Evolutionary conservation across 2,329 filamentous ascomycete species (phyloP).

Genomic region (Ophiostoma piceae): DNA sequence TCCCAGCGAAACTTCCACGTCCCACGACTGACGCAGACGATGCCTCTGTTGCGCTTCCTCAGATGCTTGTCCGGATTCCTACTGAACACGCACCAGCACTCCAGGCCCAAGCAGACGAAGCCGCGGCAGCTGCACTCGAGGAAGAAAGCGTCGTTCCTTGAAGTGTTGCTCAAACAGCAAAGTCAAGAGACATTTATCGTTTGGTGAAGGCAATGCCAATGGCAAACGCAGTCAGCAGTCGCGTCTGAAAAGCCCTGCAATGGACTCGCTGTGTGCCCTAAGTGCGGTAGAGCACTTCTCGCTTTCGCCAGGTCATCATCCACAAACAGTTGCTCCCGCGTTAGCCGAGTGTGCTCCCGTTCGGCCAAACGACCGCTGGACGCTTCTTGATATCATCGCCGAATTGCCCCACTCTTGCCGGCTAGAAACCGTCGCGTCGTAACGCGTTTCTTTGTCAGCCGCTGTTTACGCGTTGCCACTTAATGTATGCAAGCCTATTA

Average conservation of each 20-base stretch:
- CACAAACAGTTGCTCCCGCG: not conserved
- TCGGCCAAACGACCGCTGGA: not conserved
- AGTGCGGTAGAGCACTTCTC: not conserved
- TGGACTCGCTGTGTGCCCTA: not conserved
- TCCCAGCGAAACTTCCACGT: slow-evolving; percentile 62
- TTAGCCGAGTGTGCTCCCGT: slow-evolving; percentile 1
- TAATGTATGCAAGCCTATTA: not conserved
- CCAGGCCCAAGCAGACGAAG: slow-evolving; percentile 55
- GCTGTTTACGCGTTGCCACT: slow-evolving; percentile 12
- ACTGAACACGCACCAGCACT: slow-evolving; percentile 67
- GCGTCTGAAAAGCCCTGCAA: not conserved
- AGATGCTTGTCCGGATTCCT: slow-evolving; percentile 78
- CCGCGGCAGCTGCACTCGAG: slow-evolving; percentile 44
- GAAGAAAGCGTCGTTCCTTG: slow-evolving; percentile 23
- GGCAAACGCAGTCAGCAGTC: not conserved
- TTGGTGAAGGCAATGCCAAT: not conserved
- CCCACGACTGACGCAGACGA: slow-evolving; percentile 45
- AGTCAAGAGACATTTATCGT: not conserved
- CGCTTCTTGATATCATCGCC: not conserved
- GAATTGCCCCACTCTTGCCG: not conserved
- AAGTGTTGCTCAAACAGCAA: not conserved
- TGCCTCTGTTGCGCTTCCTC: slow-evolving; percentile 54
- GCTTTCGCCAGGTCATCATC: not conserved
- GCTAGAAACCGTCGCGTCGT: not conserved
- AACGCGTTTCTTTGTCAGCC: slow-evolving; percentile 16